These are phyloP conservation scores for Euphrasia arctica DNA, from an alignment of 305 asterid species.

Conservation along the genomic window DNA sequence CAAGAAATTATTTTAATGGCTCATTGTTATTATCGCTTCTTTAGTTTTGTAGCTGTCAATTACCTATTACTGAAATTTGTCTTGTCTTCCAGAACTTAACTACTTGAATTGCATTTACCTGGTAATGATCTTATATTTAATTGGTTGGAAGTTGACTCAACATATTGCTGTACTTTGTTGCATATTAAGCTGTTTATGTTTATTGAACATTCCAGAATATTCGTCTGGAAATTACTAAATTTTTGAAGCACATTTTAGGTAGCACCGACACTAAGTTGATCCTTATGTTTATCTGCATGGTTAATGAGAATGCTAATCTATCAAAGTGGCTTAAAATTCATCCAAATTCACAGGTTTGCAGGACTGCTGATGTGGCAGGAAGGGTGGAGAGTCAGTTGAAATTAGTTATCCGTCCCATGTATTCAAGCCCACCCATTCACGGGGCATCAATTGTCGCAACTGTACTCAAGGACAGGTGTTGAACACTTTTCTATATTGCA, in stretches of 20 bases:
- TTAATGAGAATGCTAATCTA: not conserved
- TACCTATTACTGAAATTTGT: too few species aligned
- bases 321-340: constrained; percentile 6
- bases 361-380: constrained; percentile 76
- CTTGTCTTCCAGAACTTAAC: too few species aligned
- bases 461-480: constrained; percentile 89
- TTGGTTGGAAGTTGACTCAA: not conserved
- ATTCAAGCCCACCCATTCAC: constrained; percentile 94
- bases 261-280: not conserved
- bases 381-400: constrained; percentile 98
- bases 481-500: constrained; percentile 2
- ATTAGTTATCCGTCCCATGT: constrained; percentile 97
- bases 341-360: constrained; percentile 57
- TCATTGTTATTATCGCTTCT: too few species aligned
- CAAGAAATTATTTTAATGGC: too few species aligned
- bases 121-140: too few species aligned
- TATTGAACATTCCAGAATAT: not conserved
- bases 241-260: not conserved
- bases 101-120: too few species aligned
- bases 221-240: not conserved
- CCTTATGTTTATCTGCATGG: not conserved
- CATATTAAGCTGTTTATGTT: not conserved
- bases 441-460: constrained; percentile 96
- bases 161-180: not conserved
- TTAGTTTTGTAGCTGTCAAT: too few species aligned